Evolutionary conservation across 306 rosid genomes (phyloP).

Genomic region (Acacia crassicarpa): DNA sequence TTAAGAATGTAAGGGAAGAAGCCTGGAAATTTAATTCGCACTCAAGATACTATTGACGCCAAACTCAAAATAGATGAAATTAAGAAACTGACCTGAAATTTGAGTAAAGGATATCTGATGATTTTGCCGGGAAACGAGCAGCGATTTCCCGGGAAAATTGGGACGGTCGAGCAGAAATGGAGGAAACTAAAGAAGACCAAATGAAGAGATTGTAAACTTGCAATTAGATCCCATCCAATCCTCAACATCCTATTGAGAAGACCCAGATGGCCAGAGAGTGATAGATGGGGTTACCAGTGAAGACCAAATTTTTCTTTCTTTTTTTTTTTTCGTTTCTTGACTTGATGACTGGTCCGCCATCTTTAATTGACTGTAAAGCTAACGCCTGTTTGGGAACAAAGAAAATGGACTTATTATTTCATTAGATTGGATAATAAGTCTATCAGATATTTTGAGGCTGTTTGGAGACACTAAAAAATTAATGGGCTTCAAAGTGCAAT

Average conservation of each 20-base stretch:
- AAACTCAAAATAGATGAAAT: too few species aligned
- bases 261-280: conserved; percentile 3
- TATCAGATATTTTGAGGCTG: too few species aligned
- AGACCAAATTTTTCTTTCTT: background rate
- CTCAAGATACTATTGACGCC: too few species aligned
- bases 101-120: conserved; percentile 16
- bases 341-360: background rate
- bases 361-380: conserved; percentile 6
- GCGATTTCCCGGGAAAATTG: conserved; percentile 6
- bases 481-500: too few species aligned
- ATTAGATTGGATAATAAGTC: too few species aligned
- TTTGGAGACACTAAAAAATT: too few species aligned
- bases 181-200: background rate
- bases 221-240: background rate
- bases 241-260: background rate
- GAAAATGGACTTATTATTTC: too few species aligned
- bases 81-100: conserved; percentile 35
- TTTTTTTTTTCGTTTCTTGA: background rate
- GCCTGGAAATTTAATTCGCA: too few species aligned
- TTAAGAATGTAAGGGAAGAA: too few species aligned
- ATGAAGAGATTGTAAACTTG: background rate
- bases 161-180: background rate
- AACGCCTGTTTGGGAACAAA: too few species aligned
- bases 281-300: background rate
- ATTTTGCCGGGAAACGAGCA: conserved; percentile 6